Evolutionary conservation across 1,139 yeast genomes (phyloP), one percentile per base, ranked within the genome.

Genomic region (Torulaspora pretoriensis): DNA sequence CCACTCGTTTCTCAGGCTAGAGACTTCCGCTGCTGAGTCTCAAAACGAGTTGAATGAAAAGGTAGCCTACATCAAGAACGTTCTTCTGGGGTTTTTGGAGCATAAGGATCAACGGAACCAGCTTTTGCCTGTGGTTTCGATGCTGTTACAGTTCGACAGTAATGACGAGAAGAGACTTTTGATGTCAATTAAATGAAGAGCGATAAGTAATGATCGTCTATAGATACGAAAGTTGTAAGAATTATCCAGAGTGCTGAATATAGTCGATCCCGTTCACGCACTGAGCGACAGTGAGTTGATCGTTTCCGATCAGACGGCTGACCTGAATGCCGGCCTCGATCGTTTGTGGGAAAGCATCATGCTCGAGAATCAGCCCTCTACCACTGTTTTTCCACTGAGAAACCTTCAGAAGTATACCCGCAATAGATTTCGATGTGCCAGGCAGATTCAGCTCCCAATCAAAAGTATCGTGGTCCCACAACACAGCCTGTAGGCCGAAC

Each of bases 401-500:
- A 2, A 85, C 79, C 38, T 83, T 88, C 4, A 63, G 59, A 40
- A 72, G 68, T 28, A 89, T 79, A 36, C 76, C 77, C 2, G 60
- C 57, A 46, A 77, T 79, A 0, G 77, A 72, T 48, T 74, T 70
- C 13, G 61, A 64, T 4, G 46, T 38, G 22, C n/a, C 6, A 33
- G 63, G 63, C 16, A 70, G 65, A 43, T 77, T 72, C 53, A 89
- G 68, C 64, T 81, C 80, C 97, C 97, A 90, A 65, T 92, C 97
- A 67, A 83, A 82, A 0, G 96, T 80, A 64, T 90, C 97, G 56
- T 78, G 79, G 61, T 89, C 94, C 98, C 97, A 90, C 37, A 92
- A 68, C 19, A 85, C 97, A 10, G 85, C 79, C 58, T 83, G 90
- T 74, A 90, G 75, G 0, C 96, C 96, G 65, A 90, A 86, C 64